These are phyloP conservation scores for Tuber borchii DNA, from an alignment of 495 filamentous ascomycete genomes.

Conservation along the genomic window DNA sequence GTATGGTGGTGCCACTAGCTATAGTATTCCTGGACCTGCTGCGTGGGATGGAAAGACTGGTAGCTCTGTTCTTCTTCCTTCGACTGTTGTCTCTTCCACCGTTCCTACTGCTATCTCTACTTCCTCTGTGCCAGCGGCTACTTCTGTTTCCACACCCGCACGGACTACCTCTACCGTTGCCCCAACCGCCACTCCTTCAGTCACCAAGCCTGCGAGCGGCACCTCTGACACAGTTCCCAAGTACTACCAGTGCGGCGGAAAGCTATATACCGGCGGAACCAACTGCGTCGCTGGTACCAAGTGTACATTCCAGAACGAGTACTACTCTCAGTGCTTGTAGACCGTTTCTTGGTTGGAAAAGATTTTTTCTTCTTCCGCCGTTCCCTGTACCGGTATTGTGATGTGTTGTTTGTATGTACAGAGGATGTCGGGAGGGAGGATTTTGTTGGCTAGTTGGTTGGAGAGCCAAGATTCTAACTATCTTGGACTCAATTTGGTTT, in stretches of 20 bases:
- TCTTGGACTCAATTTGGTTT: not conserved
- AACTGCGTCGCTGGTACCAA: slow-evolving; percentile 41
- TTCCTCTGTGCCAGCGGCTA: not conserved
- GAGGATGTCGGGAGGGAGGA: not conserved
- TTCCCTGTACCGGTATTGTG: not conserved
- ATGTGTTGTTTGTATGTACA: not conserved
- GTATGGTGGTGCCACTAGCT: slow-evolving; percentile 41
- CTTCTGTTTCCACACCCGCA: slow-evolving; percentile 15
- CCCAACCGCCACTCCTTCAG: slow-evolving; percentile 42
- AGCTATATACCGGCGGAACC: slow-evolving; percentile 38
- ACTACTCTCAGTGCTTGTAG: slow-evolving; percentile 45
- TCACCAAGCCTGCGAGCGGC: slow-evolving; percentile 35
- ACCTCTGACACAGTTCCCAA: slow-evolving; percentile 14
- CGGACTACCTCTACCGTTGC: slow-evolving; percentile 44
- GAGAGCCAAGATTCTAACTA: not conserved
- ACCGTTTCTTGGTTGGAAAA: not conserved
- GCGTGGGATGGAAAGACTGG: slow-evolving; percentile 38
- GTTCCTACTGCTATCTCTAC: not conserved
- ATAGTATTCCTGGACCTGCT: slow-evolving; percentile 47
- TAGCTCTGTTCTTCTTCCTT: not conserved
- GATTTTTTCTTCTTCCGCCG: not conserved
- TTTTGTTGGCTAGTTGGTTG: not conserved
- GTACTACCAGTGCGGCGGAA: slow-evolving; percentile 45
- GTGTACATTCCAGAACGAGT: slow-evolving; percentile 44
- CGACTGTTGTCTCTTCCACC: not conserved